Percentiles rank a stretch among this genome's conserved stretches.
These are phyloP conservation scores for Acanthochlamys bracteata DNA, from an alignment of 106 monocot species.

Conservation along the genomic window DNA sequence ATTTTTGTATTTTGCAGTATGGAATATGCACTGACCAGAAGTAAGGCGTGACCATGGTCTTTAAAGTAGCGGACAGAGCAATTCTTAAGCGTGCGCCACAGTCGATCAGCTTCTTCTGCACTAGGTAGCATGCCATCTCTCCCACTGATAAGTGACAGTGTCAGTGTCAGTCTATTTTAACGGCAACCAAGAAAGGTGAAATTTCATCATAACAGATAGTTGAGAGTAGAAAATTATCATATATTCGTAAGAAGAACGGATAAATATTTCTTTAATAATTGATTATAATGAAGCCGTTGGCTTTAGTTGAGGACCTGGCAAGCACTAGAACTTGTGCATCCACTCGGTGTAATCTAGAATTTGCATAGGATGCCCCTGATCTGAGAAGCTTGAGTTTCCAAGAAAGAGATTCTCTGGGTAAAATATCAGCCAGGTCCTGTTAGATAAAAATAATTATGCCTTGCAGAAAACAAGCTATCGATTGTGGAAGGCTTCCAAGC, in stretches of 20 bases:
- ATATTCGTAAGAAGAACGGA: background rate
- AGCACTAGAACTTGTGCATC: slow-evolving; percentile 79
- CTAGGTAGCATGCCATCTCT: slow-evolving; percentile 90
- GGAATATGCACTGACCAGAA: slow-evolving; percentile 45
- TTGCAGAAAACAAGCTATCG: background rate
- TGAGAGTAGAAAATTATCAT: background rate
- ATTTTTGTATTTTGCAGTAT: background rate
- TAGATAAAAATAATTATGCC: background rate
- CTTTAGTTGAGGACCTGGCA: slow-evolving; percentile 35
- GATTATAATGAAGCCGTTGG: too few relatives aligned
- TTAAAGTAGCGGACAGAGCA: slow-evolving; percentile 84
- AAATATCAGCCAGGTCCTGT: slow-evolving; percentile 74
- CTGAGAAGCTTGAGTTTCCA: slow-evolving; percentile 88
- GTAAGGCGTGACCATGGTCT: slow-evolving; percentile 78
- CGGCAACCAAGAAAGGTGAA: background rate
- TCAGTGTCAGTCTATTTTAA: background rate
- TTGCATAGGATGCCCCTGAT: slow-evolving; percentile 59
- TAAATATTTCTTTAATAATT: background rate
- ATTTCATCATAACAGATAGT: background rate
- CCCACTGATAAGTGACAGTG: slow-evolving; percentile 42
- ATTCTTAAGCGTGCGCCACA: slow-evolving; percentile 49
- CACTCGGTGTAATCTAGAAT: slow-evolving; percentile 89
- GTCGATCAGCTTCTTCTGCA: slow-evolving; percentile 72
- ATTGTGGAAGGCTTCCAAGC: too few relatives aligned
- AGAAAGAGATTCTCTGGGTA: slow-evolving; percentile 66